Percentiles rank a stretch among this genome's conserved stretches.
phyloP scores from a whole-genome alignment of 169 alveolate species.

The Plasmodium chabaudi region DNA sequence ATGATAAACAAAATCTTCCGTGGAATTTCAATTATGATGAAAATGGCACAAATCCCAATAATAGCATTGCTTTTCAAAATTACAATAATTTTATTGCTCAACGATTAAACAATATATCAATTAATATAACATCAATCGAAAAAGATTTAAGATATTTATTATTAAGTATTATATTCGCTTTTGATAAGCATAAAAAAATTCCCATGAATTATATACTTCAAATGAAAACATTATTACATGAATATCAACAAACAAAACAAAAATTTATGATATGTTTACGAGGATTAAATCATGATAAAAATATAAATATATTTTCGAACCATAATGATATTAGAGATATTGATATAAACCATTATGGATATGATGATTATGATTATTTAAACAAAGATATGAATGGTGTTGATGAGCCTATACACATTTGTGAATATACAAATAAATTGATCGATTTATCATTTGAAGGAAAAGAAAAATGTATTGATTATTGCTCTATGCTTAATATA shows the following conservation, averaged over 20 bases:
- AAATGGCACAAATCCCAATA: neutral
- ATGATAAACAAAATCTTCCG: constrained; percentile 24
- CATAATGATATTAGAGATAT: neutral
- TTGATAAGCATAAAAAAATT: constrained; percentile 42
- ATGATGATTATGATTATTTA: neutral
- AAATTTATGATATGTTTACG: constrained; percentile 36
- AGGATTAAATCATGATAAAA: constrained; percentile 11
- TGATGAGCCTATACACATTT: constrained; percentile 28
- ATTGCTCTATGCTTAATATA: constrained; percentile 59
- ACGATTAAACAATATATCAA: constrained; percentile 49
- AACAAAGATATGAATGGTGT: neutral
- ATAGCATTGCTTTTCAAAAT: neutral
- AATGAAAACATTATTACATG: constrained; percentile 43
- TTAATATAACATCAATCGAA: constrained; percentile 54
- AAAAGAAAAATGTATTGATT: constrained; percentile 63
- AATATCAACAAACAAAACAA: constrained; percentile 59
- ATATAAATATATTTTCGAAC: constrained; percentile 9
- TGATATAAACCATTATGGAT: neutral
- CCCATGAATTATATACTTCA: constrained; percentile 54
- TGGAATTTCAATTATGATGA: constrained; percentile 23
- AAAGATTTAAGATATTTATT: constrained; percentile 45
- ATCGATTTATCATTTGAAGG: constrained; percentile 71
- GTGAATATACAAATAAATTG: constrained; percentile 64
- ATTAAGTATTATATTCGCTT: constrained; percentile 38
- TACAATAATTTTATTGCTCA: constrained; percentile 53